These are phyloP conservation scores for Kwoniella shivajii DNA, from an alignment of 1,284 basidiomycete species.

Conservation along the genomic window DNA sequence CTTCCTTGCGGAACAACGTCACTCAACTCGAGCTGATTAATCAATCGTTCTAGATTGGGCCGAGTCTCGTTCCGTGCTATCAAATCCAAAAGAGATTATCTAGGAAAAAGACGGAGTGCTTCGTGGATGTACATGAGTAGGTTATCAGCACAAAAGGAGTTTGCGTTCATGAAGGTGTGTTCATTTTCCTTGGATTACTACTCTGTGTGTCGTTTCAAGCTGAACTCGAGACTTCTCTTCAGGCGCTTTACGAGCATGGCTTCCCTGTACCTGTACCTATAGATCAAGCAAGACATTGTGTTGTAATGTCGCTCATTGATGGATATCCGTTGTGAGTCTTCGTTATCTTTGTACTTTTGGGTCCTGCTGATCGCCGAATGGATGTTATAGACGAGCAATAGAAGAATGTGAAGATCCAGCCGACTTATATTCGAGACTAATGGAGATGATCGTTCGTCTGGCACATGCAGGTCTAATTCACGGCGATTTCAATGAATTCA, in stretches of 20 bases:
- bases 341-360: not conserved
- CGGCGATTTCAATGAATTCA: conserved; percentile 99
- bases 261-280: conserved; percentile 94
- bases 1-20: not conserved
- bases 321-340: conserved; percentile 82
- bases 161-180: conserved; percentile 93
- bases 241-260: conserved; percentile 89
- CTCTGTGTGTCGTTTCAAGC: conserved; percentile 1
- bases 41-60: conserved; percentile 70
- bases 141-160: conserved; percentile 94
- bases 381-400: conserved; percentile 74
- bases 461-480: conserved; percentile 93
- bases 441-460: conserved; percentile 95
- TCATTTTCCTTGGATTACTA: not conserved
- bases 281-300: conserved; percentile 90
- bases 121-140: conserved; percentile 99
- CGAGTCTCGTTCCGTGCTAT: conserved; percentile 95
- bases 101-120: conserved; percentile 91
- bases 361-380: conserved; percentile 10
- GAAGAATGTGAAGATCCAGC: conserved; percentile 79
- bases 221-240: not conserved
- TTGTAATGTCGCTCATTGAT: conserved; percentile 95
- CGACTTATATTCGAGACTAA: conserved; percentile 85
- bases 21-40: not conserved
- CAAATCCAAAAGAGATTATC: conserved; percentile 95